Conservation (phyloP, 1,284 basidiomycete genomes). For the Peniophora sp. region DNA sequence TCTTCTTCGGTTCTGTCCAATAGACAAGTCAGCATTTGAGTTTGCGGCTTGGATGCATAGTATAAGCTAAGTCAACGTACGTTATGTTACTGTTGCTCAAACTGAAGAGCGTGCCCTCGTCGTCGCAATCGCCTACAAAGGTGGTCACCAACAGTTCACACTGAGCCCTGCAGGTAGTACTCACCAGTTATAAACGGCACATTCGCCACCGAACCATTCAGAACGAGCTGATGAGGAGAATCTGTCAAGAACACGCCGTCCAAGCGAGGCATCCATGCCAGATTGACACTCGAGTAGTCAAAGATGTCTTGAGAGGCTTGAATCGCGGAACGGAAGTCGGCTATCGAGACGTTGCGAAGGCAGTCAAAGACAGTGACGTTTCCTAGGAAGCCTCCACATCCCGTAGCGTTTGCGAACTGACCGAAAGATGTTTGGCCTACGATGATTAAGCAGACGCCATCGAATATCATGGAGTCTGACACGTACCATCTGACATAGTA, state of each 20-base stretch:
- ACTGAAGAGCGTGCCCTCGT: slow-evolving; percentile 46
- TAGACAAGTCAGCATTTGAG: background rate
- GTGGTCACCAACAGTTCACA: no score
- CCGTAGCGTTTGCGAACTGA: background rate
- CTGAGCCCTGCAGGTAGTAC: no score
- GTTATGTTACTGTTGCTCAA: slow-evolving; percentile 35
- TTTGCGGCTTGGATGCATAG: background rate
- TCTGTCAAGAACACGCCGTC: slow-evolving; percentile 21
- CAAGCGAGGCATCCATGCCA: slow-evolving; percentile 18
- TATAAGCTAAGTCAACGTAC: slow-evolving; percentile 14
- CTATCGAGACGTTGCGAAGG: background rate
- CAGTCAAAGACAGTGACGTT: background rate
- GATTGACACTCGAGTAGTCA: slow-evolving; percentile 1
- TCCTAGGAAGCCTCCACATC: background rate
- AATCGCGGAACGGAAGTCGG: background rate
- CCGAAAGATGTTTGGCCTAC: slow-evolving; percentile 1
- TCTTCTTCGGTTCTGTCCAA: slow-evolving; percentile 25
- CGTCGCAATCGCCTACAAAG: slow-evolving; percentile 30
- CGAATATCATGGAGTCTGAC: background rate
- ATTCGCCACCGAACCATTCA: slow-evolving; percentile 14
- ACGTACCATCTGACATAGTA: background rate
- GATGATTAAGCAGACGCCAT: background rate
- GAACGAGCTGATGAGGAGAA: slow-evolving; percentile 14
- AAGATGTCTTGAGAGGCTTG: slow-evolving; percentile 4
- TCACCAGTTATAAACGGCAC: slow-evolving; percentile 21